phyloP scores from a whole-genome alignment of 2,329 filamentous ascomycete species.

The Teratosphaeriaceae sp. region DNA sequence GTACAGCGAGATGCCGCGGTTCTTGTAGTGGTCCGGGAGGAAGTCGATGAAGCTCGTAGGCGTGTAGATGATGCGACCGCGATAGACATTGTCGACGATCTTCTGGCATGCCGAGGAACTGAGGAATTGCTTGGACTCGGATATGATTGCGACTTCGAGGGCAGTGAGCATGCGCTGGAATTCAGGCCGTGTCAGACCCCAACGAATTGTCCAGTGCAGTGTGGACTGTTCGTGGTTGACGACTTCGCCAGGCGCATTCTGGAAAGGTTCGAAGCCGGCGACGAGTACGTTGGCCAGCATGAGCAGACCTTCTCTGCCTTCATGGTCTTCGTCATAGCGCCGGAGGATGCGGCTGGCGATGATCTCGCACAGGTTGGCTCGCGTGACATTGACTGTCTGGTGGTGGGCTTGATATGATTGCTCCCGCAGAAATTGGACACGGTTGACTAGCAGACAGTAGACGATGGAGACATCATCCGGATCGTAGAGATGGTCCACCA shows the following conservation, averaged over 20 bases:
- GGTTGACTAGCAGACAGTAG: slow-evolving; percentile 77
- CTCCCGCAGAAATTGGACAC: slow-evolving; percentile 71
- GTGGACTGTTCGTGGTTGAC: slow-evolving; percentile 49
- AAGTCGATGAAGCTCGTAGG: slow-evolving; percentile 77
- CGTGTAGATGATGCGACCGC: slow-evolving; percentile 73
- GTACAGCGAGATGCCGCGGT: slow-evolving; percentile 74
- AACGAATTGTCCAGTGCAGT: slow-evolving; percentile 39
- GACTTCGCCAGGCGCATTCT: slow-evolving; percentile 67
- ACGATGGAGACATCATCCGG: slow-evolving; percentile 75
- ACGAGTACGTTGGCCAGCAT: slow-evolving; percentile 73
- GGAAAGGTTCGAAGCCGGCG: slow-evolving; percentile 78
- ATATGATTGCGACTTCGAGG: slow-evolving; percentile 76
- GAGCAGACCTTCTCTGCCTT: slow-evolving; percentile 62
- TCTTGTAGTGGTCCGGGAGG: slow-evolving; percentile 79
- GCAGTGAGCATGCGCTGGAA: slow-evolving; percentile 62
- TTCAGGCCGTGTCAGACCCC: slow-evolving; percentile 35
- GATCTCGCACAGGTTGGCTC: slow-evolving; percentile 72
- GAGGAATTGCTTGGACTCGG: slow-evolving; percentile 72
- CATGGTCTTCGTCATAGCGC: slow-evolving; percentile 71
- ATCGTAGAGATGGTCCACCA: slow-evolving; percentile 79
- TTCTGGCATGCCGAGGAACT: slow-evolving; percentile 72
- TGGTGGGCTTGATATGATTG: slow-evolving; percentile 69
- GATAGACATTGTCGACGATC: slow-evolving; percentile 76
- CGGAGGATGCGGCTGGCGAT: slow-evolving; percentile 72
- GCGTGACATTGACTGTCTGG: slow-evolving; percentile 72